phyloP scores from a whole-genome alignment of 169 alveolate genomes.

The Amoebophrya sp. region DNA sequence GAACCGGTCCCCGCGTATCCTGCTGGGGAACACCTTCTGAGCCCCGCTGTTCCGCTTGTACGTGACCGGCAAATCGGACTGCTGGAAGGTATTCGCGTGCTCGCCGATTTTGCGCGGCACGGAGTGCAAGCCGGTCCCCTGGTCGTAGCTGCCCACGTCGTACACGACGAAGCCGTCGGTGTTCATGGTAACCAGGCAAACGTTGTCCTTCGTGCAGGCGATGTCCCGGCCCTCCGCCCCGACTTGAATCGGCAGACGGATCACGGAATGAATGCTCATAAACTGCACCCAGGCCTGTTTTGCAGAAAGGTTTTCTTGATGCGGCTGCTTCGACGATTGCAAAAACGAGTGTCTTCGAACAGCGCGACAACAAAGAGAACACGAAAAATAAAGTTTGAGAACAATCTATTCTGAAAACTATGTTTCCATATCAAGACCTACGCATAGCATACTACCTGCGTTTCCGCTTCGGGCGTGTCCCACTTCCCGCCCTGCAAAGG shows the following conservation, averaged over 20 bases:
- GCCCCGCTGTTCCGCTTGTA: neutral
- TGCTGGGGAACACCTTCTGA: neutral
- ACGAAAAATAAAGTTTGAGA: no score
- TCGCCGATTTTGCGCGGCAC: neutral
- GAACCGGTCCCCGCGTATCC: neutral
- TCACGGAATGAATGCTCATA: neutral
- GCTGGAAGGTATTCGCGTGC: neutral
- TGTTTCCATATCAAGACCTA: no score
- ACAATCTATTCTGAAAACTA: no score
- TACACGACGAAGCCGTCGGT: constrained; percentile 20
- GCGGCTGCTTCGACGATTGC: no score
- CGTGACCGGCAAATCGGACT: neutral
- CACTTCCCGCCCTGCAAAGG: neutral
- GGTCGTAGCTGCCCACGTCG: constrained; percentile 19
- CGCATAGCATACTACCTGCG: no score
- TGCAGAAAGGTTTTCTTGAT: no score
- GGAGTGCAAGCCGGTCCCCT: neutral
- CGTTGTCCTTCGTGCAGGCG: neutral
- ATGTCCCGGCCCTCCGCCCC: constrained; percentile 24
- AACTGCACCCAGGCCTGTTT: neutral
- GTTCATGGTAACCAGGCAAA: neutral
- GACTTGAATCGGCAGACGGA: neutral
- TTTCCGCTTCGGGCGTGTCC: neutral
- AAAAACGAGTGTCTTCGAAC: no score
- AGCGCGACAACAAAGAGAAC: no score